Conservation (phyloP, 1,284 basidiomycete species). For the Phenoliferia sp. region DNA sequence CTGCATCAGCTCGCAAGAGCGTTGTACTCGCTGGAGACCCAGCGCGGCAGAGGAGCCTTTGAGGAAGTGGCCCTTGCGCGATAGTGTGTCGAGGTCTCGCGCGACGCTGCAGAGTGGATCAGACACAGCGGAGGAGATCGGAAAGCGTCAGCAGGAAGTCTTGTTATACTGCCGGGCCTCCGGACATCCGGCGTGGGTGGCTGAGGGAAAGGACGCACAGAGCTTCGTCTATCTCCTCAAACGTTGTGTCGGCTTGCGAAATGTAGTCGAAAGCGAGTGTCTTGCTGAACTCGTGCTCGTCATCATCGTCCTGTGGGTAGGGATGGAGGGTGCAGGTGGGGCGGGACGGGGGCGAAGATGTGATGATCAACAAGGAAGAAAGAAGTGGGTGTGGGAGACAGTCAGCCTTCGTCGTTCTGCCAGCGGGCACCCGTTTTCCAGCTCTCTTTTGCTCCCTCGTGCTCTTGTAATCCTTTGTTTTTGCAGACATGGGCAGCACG, state of each 20-base stretch:
- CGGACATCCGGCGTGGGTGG: not conserved
- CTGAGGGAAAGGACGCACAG: slow-evolving; percentile 36
- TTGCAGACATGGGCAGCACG: no score
- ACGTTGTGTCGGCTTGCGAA: slow-evolving; percentile 44
- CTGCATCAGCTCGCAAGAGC: slow-evolving; percentile 46
- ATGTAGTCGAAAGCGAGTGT: slow-evolving; percentile 46
- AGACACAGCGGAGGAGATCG: not conserved
- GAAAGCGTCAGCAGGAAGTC: not conserved
- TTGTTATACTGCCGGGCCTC: no score
- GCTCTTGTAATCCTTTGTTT: no score
- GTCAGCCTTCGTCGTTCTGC: not conserved
- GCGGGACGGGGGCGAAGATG: not conserved
- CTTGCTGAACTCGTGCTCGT: slow-evolving; percentile 43
- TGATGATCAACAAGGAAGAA: not conserved
- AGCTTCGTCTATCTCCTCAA: slow-evolving; percentile 43
- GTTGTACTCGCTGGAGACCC: slow-evolving; percentile 44
- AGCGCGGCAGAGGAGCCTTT: slow-evolving; percentile 46
- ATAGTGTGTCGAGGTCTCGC: slow-evolving; percentile 41
- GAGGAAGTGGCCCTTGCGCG: slow-evolving; percentile 45
- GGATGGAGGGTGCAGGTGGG: not conserved
- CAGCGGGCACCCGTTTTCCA: not conserved
- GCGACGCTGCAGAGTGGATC: slow-evolving; percentile 16
- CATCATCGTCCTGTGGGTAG: slow-evolving; percentile 42
- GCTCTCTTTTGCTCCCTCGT: no score
- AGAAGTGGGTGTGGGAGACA: not conserved